Evolutionary conservation across 1,139 yeast genomes (phyloP), one percentile per base, ranked within the genome.

Genomic region (Suhomyces chickasaworum): DNA sequence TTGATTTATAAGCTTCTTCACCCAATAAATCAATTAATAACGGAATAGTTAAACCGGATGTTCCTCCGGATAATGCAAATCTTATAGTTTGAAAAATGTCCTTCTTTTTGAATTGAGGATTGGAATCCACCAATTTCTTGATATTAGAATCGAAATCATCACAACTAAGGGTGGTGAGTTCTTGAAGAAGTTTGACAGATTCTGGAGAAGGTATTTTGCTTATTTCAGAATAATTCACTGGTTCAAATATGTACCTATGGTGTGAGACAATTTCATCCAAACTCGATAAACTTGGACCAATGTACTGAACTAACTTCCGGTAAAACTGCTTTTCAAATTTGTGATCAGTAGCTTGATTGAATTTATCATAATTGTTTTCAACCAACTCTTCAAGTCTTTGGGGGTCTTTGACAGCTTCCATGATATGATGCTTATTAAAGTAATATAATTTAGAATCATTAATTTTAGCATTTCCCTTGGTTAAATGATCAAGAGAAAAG

Each of bases 391-490:
- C 53, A 13, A 80, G 64, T 42, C 61, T 59, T 2, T 45, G 52
- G 0, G 71, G 66, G 37, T 75, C 64, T 18, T 60, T 51, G 8
- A 84, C 58, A 39, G 68, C 69, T 43, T 60, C 50, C 9, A 65
- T 64, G 33, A 86, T 64, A 59, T 86, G 89, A 51, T 74, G 77
- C 59, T 86, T 87, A 65, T 93, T 91, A 68, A 93, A 87, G 63
- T 69, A 87, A 55, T 73, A 70, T 41, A 93, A 73, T 63, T 93
- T 91, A 46, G 80, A 77, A 47, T 83, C 84, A 54, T 86, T 90
- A 7, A 93, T 97, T 62, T 90, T 91, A 15, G 97, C 95, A 66
- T 90, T 91, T 1, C 99, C 98, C 58, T 83, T 89, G 10, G 98
- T 91, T 54, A 95, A 73, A 23, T 88, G 83, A 49, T 83, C 83